Evolutionary conservation across 2,329 filamentous ascomycete genomes (phyloP), one percentile per base, ranked within the genome.

Genomic region (Cordyceps farinosa): DNA sequence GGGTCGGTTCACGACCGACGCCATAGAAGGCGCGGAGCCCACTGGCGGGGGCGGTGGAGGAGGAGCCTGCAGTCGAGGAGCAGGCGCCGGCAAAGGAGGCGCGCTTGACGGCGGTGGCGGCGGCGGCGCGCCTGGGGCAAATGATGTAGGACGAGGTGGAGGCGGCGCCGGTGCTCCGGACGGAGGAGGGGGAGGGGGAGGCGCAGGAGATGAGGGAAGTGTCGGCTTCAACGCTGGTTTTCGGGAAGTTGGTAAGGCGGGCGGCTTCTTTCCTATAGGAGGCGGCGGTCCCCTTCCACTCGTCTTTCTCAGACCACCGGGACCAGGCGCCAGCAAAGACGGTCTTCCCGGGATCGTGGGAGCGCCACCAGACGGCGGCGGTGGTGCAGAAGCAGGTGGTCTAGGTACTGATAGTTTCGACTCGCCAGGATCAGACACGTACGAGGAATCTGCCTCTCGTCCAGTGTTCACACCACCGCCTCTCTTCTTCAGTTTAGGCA

Each of bases 401-500:
- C 92, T 61, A 5, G 69, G 70, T 5, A 67, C 68, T 38, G 73
- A 73, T n/a, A 65, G 64, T 32, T 64, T 68, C 8, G 69, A 68
- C 64, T 75, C 74, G 55, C 72, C 92, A n/a, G 90, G 86, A 72
- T 97, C 93, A 64, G 91, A 93, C 60, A 89, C 78, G 72, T 94
- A 94, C 65, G 91, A 87, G 38, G 91, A 86, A 67, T 87, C 87
- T 66, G 70, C 64, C 45, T 70, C 73, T 9, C 77, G 77, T 63
- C 81, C 90, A 1, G 90, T 94, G 75, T 92, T 84, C 64, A 94
- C 81, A 45, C 90, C 90, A 54, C 91, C 93, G 62, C 92, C 90
- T 3, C 88, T 84, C 79, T 96, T 97, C 75, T 91, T 90, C 71
- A 99, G 75, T 78, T 97, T 98, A 3, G 95, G 95, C 86, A 98